Evolutionary conservation across 2,329 filamentous ascomycete genomes (phyloP).

Genomic region (Lecanicillium sp.): DNA sequence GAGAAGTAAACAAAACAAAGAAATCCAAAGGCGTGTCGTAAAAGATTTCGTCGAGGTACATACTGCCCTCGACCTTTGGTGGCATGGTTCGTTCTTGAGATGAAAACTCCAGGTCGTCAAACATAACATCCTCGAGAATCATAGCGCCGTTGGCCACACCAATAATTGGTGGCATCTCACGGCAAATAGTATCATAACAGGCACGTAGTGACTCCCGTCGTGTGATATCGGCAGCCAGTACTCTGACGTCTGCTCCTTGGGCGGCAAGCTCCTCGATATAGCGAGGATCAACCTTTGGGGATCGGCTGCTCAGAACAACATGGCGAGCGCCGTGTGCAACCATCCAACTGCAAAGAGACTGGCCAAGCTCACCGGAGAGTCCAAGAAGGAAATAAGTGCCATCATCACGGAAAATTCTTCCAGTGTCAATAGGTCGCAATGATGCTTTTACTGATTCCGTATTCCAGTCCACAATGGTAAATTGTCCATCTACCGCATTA

Average conservation of each 20-base stretch:
- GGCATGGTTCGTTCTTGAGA: neutral
- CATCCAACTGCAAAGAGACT: slow-evolving; percentile 2
- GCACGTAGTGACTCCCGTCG: neutral
- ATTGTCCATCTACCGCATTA: neutral
- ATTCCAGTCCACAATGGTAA: slow-evolving; percentile 1
- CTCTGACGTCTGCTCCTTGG: neutral
- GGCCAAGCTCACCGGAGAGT: neutral
- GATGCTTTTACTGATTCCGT: neutral
- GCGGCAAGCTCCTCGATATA: neutral
- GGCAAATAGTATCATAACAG: neutral
- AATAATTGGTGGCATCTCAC: neutral
- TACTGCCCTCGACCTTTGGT: slow-evolving; percentile 2
- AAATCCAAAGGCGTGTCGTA: slow-evolving; percentile 1
- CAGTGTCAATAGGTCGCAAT: neutral
- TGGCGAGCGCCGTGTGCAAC: neutral
- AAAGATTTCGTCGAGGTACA: slow-evolving; percentile 3
- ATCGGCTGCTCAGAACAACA: slow-evolving; percentile 2
- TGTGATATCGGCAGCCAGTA: neutral
- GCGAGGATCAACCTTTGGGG: neutral
- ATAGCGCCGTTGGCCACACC: slow-evolving; percentile 5
- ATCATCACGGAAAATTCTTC: neutral
- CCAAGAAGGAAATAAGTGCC: slow-evolving; percentile 1
- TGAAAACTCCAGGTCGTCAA: neutral
- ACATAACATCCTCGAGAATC: slow-evolving; percentile 2
- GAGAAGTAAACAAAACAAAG: slow-evolving; percentile 3